These are phyloP conservation scores for Malus hybrid DNA, from an alignment of 331 rosid species.

Conservation along the genomic window DNA sequence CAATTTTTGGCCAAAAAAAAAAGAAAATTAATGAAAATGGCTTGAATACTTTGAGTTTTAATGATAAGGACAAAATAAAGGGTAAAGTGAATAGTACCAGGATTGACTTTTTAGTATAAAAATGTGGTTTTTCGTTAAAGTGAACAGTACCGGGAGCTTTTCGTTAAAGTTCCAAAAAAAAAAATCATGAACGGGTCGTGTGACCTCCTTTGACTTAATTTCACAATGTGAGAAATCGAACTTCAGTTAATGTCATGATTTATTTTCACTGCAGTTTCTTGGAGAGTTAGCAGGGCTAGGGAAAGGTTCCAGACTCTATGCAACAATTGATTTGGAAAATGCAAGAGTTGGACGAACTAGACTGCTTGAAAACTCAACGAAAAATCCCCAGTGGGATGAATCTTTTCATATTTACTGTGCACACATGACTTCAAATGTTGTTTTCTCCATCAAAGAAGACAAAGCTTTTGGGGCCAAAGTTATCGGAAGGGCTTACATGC, in stretches of 20 bases:
- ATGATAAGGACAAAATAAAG: no score
- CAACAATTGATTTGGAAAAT: conserved; percentile 30
- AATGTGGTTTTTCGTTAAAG: no score
- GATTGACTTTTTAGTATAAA: no score
- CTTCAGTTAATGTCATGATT: background rate
- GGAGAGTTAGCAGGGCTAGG: background rate
- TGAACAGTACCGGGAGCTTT: no score
- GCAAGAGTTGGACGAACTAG: conserved; percentile 32
- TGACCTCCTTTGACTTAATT: background rate
- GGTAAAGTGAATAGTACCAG: no score
- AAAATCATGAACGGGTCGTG: background rate
- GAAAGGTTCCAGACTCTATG: conserved; percentile 20
- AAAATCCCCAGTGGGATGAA: conserved; percentile 31
- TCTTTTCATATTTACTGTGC: conserved; percentile 35
- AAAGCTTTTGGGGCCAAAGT: conserved; percentile 21
- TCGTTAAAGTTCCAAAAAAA: no score
- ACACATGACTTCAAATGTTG: conserved; percentile 20
- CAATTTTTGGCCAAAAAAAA: background rate
- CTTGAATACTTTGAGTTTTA: no score
- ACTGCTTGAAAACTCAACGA: background rate
- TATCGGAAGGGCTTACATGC: conserved; percentile 29
- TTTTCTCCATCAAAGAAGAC: conserved; percentile 31
- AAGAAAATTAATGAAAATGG: no score
- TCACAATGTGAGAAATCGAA: background rate
- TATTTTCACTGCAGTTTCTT: conserved; percentile 11